Base-by-base conservation (phyloP, 1,284 basidiomycete genomes). In the Leccinum fallax region DNA sequence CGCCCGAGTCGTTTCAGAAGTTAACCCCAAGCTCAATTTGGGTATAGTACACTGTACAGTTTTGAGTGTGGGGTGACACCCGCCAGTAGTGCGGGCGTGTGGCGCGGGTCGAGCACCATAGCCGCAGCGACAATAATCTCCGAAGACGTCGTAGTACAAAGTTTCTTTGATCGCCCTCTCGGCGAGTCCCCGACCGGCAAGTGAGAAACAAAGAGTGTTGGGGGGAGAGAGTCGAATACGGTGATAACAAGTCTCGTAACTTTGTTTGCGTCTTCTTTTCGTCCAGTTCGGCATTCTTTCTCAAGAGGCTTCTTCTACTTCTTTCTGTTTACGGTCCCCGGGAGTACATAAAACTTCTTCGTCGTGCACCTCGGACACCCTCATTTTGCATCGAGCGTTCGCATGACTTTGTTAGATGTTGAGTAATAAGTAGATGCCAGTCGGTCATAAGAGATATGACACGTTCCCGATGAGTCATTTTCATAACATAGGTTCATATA, bases 351-450 rank as follows among this genome's bases (percentile, higher is more conserved):
- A 21, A 19, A 48, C 49, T 10, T 51, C 32, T 34, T 46, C 36
- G n/a, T 32, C 36, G 30, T 55, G 62, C 65, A 65, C 64, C 64
- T 65, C 64, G 63, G 64, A 65, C 62, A 65, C 64, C 64, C 63
- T 48, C 6, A 21, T 48, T 48, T 21, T 48, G 43, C 19, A 43
- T 19, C 40, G 16, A 38, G 38, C 38, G 40, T 6, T 3, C 38
- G 16, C 38, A 46, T 19, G 19, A 21, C 43, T 21, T 21, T 46
- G 43, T 3, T 13, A 21, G 43, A 21, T 48, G 19, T 46, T 11
- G 10, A 19, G n/a, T 21, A 38, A 16, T 21, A 38, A 16, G 38
- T 38, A 21, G 43, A 21, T 13, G 11, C 6, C n/a, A 43, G 19
- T 21, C 43, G 19, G 43, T 21, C 43, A 11, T 48, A 21, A 48